phyloP scores from a whole-genome alignment of 176 grass and related monocot genomes.

The Echinochloa phyllopogon region DNA sequence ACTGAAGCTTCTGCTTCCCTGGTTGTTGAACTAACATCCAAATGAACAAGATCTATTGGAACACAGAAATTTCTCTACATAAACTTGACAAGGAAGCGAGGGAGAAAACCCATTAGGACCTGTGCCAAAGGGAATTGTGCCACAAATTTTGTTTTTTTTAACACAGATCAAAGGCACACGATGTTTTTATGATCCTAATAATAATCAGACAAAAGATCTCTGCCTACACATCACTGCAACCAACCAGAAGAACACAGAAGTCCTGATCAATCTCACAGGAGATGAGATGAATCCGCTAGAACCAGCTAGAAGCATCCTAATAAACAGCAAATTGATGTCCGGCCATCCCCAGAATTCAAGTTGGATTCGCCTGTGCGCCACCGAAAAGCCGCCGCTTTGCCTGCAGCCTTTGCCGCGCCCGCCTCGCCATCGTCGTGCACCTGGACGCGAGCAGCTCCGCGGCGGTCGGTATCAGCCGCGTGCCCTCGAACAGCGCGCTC shows the following conservation, averaged over 20 bases:
- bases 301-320: background rate
- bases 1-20: background rate
- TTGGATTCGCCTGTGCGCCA: constrained; percentile 42
- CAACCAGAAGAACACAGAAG: background rate
- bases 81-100: background rate
- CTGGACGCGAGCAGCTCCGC: constrained; percentile 53
- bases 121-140: background rate
- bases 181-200: constrained; percentile 5
- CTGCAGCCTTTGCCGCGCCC: constrained; percentile 25
- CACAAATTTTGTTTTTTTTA: background rate
- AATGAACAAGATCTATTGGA: background rate
- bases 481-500: constrained; percentile 67
- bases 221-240: background rate
- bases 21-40: background rate
- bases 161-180: background rate
- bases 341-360: constrained; percentile 22
- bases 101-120: background rate
- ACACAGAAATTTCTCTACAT: background rate
- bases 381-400: constrained; percentile 34
- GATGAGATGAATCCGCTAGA: constrained; percentile 54
- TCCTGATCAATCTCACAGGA: constrained; percentile 59
- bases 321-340: background rate
- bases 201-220: background rate
- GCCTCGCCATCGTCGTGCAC: constrained; percentile 41
- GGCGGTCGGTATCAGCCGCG: constrained; percentile 59